Percentiles rank a stretch among this genome's conserved stretches.
phyloP scores from a whole-genome alignment of 1,284 basidiomycete genomes.

The Puccinia horiana region DNA sequence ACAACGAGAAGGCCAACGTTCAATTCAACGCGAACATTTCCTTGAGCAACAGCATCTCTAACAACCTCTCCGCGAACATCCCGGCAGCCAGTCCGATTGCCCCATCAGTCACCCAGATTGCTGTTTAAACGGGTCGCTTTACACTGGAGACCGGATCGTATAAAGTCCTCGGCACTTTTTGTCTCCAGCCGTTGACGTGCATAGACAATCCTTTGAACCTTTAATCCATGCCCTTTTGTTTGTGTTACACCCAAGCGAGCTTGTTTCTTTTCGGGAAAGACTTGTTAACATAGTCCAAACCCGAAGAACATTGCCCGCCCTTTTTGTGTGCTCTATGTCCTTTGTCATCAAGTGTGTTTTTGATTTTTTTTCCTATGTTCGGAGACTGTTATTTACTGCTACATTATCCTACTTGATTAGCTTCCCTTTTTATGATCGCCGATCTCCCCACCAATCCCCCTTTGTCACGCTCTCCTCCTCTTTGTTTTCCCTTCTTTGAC shows the following conservation, averaged over 20 bases:
- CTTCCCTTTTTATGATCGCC: background rate
- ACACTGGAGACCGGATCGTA: background rate
- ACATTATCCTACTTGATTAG: conserved; percentile 16
- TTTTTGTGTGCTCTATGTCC: background rate
- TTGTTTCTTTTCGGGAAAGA: too few relatives aligned
- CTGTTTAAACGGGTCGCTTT: conserved; percentile 7
- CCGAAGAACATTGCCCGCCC: background rate
- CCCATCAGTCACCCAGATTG: conserved; percentile 19
- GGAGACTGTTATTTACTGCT: conserved; percentile 11
- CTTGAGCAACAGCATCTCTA: conserved; percentile 37
- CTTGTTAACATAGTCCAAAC: too few relatives aligned
- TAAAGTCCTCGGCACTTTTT: conserved; percentile 8
- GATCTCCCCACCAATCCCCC: background rate
- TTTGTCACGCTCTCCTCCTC: background rate
- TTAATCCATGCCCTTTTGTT: background rate
- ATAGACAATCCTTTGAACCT: conserved; percentile 8
- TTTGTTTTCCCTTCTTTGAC: background rate
- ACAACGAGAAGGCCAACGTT: conserved; percentile 41
- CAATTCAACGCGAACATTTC: conserved; percentile 37
- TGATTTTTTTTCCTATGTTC: background rate
- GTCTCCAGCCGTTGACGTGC: conserved; percentile 5
- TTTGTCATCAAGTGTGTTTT: background rate
- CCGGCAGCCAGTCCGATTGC: conserved; percentile 20
- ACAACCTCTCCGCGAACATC: background rate
- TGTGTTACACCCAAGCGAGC: too few relatives aligned